These are phyloP conservation scores for Euphorbia tirucalli DNA, from an alignment of 345 rosid genomes.

Conservation along the genomic window DNA sequence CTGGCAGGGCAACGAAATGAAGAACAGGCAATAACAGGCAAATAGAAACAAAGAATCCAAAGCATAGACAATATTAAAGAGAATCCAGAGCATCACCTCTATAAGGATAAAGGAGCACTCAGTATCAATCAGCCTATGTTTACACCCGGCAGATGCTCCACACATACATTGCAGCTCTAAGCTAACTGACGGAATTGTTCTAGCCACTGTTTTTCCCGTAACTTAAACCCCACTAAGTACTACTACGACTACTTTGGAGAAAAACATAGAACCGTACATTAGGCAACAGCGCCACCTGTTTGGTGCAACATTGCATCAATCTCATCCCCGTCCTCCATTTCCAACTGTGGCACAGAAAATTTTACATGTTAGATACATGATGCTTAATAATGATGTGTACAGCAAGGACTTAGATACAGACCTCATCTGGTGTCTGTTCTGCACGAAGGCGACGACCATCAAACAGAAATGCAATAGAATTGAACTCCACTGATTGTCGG, in stretches of 20 bases:
- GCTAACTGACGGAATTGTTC: background rate
- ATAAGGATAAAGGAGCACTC: too few relatives aligned
- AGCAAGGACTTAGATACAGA: background rate
- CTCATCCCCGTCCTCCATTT: constrained; percentile 26
- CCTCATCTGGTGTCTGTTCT: constrained; percentile 97
- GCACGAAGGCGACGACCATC: constrained; percentile 86
- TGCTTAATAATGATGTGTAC: background rate
- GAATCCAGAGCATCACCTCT: background rate
- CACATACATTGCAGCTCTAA: background rate
- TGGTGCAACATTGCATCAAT: constrained; percentile 22
- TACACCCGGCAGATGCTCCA: too few relatives aligned
- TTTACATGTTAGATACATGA: background rate
- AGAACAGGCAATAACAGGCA: background rate
- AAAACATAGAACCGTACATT: background rate
- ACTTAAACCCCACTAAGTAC: background rate
- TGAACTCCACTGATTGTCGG: constrained; percentile 70
- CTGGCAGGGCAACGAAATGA: too few relatives aligned
- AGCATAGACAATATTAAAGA: background rate
- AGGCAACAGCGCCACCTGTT: constrained; percentile 16
- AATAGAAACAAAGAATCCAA: background rate
- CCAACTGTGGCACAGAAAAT: constrained; percentile 4
- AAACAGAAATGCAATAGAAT: constrained; percentile 77
- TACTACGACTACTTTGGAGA: background rate
- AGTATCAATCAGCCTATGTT: too few relatives aligned
- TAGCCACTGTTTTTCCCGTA: background rate